Percentiles rank a stretch among this genome's conserved stretches.
Conservation (phyloP, 495 filamentous ascomycete species). For the Trichodelitschia bisporula region DNA sequence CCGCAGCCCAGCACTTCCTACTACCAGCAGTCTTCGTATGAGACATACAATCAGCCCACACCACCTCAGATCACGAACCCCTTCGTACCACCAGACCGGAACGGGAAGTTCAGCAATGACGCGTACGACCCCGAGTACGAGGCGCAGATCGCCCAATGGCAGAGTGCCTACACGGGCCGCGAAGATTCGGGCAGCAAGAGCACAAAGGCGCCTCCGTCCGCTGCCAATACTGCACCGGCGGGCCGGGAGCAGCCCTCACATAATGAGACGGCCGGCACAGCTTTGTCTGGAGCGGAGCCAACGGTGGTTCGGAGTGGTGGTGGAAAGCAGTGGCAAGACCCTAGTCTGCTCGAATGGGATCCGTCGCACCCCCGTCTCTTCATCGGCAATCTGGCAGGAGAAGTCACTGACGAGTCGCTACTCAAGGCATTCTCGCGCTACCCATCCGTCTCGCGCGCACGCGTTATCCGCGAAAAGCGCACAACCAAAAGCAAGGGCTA, state of each 20-base stretch:
- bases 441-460: conserved; percentile 67
- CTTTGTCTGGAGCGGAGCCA: conserved; percentile 29
- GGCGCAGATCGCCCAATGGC: conserved; percentile 89
- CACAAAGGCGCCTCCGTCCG: conserved; percentile 11
- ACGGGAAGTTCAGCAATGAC: conserved; percentile 17
- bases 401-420: conserved; percentile 88
- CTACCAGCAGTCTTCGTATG: conserved; percentile 10
- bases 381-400: conserved; percentile 91
- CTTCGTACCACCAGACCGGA: conserved; percentile 40
- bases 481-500: conserved; percentile 90
- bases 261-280: no score
- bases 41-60: conserved; percentile 16
- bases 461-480: conserved; percentile 87
- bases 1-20: conserved; percentile 4
- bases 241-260: no score
- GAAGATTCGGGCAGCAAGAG: conserved; percentile 18
- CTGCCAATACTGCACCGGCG: no score
- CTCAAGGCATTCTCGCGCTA: conserved; percentile 83
- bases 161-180: conserved; percentile 59
- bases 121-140: conserved; percentile 61
- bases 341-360: conserved; percentile 80
- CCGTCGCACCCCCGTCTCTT: conserved; percentile 85
- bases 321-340: conserved; percentile 73
- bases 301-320: conserved; percentile 75
- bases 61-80: conserved; percentile 69